Percentiles rank a stretch among this genome's conserved stretches.
These are phyloP conservation scores for Mycosphaerella arachidis DNA, from an alignment of 2,329 filamentous ascomycete species.

Conservation along the genomic window DNA sequence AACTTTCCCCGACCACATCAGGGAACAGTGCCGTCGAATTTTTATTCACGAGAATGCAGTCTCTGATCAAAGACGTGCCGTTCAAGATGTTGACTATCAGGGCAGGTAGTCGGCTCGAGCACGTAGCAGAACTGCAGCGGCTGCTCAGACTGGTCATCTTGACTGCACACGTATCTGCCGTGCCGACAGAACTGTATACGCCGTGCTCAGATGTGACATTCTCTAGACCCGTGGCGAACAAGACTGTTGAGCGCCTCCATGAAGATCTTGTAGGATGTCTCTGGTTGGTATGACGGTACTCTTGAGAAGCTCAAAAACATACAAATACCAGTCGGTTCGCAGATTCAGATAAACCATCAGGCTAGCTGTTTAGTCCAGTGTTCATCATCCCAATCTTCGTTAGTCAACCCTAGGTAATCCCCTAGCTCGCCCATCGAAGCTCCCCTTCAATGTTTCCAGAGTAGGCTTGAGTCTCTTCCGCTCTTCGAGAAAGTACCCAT, in stretches of 20 bases:
- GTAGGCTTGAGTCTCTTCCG: background rate
- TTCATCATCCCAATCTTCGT: background rate
- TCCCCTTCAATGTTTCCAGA: background rate
- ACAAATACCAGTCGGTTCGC: too few species aligned
- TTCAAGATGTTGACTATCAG: constrained; percentile 12
- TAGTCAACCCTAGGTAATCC: background rate
- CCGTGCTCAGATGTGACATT: constrained; percentile 36
- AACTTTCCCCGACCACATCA: background rate
- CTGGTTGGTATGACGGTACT: constrained; percentile 46
- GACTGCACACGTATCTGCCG: constrained; percentile 8
- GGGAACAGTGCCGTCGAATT: constrained; percentile 22
- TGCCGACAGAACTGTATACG: constrained; percentile 27
- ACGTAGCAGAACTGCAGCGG: constrained; percentile 22
- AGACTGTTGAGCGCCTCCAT: constrained; percentile 47
- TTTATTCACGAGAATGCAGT: constrained; percentile 19
- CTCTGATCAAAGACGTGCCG: constrained; percentile 16
- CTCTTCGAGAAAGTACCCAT: background rate
- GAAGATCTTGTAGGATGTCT: constrained; percentile 53
- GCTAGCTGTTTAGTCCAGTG: background rate
- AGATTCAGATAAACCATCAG: too few species aligned
- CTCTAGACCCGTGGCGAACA: constrained; percentile 50
- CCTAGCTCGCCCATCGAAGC: background rate
- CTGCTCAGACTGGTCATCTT: constrained; percentile 11
- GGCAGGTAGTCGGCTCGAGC: constrained; percentile 17
- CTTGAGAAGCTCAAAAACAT: constrained; percentile 27